Conservation (phyloP, 2,329 filamentous ascomycete genomes). For the Shiraia bambusicola region DNA sequence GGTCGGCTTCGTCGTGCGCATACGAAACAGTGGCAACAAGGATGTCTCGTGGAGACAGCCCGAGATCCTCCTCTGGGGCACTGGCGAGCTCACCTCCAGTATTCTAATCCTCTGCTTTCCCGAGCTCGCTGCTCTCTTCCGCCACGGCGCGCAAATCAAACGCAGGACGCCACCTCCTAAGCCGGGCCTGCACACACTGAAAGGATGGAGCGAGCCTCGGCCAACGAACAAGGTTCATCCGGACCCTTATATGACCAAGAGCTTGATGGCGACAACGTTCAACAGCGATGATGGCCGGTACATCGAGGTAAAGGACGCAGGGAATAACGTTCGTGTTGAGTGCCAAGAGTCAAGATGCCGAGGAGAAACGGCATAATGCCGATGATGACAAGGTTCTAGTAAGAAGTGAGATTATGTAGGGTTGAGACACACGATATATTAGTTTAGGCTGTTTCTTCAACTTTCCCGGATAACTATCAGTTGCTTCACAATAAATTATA, state of each 20-base stretch:
- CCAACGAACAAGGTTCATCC: neutral
- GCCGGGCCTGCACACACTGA: neutral
- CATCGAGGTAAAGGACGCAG: constrained; percentile 4
- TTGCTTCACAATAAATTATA: no score
- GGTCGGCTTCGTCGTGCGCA: constrained; percentile 9
- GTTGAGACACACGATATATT: no score
- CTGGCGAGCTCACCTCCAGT: constrained; percentile 7
- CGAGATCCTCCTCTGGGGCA: constrained; percentile 14
- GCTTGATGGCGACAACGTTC: constrained; percentile 5
- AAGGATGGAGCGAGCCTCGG: neutral
- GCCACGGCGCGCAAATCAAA: neutral
- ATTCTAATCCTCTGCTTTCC: constrained; percentile 16
- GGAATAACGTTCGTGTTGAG: neutral
- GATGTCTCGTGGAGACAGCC: constrained; percentile 15
- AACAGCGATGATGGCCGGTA: constrained; percentile 2
- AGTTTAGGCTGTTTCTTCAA: no score
- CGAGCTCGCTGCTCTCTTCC: constrained; percentile 12
- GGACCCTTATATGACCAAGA: constrained; percentile 7
- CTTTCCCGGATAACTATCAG: no score
- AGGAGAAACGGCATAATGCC: no score
- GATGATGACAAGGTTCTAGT: no score
- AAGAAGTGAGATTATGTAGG: no score
- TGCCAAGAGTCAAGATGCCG: no score
- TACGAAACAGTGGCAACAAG: constrained; percentile 9
- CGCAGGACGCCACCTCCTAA: neutral